phyloP scores from a whole-genome alignment of 2,329 filamentous ascomycete species.

The Orbilia brochopaga region DNA sequence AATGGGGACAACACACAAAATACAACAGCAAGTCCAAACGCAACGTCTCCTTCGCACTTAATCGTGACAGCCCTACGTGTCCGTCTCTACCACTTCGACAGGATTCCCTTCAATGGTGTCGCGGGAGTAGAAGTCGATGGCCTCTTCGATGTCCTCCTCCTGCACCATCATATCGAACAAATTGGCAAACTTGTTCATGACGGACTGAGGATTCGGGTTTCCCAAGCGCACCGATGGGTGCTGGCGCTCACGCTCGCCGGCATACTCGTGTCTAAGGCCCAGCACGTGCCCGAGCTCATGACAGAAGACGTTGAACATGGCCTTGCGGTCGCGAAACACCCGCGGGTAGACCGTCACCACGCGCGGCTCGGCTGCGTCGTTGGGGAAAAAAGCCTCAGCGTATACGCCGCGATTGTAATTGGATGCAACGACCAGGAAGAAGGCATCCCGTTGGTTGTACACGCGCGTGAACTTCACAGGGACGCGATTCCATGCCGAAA shows the following conservation, averaged over 20 bases:
- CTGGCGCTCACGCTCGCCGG: background rate
- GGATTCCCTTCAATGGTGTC: too few relatives aligned
- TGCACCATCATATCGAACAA: too few relatives aligned
- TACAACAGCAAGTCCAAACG: too few relatives aligned
- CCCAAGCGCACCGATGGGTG: background rate
- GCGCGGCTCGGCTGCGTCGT: background rate
- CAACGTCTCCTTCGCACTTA: too few relatives aligned
- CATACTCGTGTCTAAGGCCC: conserved; percentile 1
- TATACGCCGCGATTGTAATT: background rate
- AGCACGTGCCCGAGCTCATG: conserved; percentile 1
- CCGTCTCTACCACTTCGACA: too few relatives aligned
- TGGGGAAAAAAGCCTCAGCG: background rate
- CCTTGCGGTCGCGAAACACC: background rate
- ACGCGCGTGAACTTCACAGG: background rate
- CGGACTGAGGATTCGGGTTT: background rate
- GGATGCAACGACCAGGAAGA: background rate
- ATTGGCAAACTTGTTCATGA: background rate
- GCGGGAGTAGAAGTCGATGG: too few relatives aligned
- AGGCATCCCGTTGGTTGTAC: background rate
- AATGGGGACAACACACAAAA: too few relatives aligned
- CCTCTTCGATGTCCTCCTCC: too few relatives aligned
- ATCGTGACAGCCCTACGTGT: too few relatives aligned
- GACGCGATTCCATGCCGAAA: background rate
- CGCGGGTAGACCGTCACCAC: background rate
- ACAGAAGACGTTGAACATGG: background rate